Evolutionary conservation across 169 alveolate genomes (phyloP).

Genomic region (Plasmodium vivax): DNA sequence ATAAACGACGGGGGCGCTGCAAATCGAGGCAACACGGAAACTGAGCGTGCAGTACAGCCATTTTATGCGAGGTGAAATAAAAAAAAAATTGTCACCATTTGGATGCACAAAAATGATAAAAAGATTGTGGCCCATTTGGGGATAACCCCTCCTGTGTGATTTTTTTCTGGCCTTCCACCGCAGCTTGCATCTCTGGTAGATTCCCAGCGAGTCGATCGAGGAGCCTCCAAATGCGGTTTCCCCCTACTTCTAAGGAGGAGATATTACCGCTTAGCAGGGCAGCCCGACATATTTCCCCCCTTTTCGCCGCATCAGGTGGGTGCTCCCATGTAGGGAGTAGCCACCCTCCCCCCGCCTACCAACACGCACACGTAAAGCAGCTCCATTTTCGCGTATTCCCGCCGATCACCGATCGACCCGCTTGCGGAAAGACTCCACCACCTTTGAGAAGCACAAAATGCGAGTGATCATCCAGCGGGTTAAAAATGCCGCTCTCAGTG

Average conservation of each 20-base stretch:
- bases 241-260: background rate
- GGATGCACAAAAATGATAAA: background rate
- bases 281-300: background rate
- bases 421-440: background rate
- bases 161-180: background rate
- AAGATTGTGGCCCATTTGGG: background rate
- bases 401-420: background rate
- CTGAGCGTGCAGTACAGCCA: background rate
- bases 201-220: background rate
- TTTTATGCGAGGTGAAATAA: background rate
- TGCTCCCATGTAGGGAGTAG: background rate
- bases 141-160: background rate
- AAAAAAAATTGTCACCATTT: too few relatives aligned
- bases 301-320: too few relatives aligned
- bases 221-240: background rate
- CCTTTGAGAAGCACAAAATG: background rate
- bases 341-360: background rate
- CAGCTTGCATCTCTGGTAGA: background rate
- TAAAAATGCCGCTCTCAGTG: constrained; percentile 31
- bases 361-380: background rate
- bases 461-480: constrained; percentile 52
- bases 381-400: background rate
- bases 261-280: background rate
- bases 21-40: background rate
- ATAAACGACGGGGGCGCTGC: background rate